Base-by-base conservation (phyloP, 2,329 filamentous ascomycete genomes). In the Talaromyces sp. region DNA sequence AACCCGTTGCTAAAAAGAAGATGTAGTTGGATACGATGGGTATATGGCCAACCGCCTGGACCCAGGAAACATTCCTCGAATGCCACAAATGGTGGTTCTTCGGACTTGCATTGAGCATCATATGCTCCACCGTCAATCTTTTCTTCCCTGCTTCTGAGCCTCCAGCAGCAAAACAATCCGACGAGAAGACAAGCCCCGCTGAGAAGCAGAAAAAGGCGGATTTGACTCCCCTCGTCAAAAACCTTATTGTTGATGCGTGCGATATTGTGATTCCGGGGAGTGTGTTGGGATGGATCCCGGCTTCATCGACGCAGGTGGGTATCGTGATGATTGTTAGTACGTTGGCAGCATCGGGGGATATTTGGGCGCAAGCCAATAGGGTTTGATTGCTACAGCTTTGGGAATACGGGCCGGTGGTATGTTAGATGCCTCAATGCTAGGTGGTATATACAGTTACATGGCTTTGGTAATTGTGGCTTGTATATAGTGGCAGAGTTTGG, bases 41-140 rank as follows among this genome's bases (percentile, higher is more conserved):
- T 0, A 70, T 82, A 1, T 82, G 81, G 43, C 72, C 70, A 1
- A 77, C 77, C 1, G 56, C 73, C 0, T 83, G 79, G 74, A 82
- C 82, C 16, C 69, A 70, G n/a, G 70, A 67, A 31, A 70, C 90
- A 3, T 80, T 85, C 56, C 67, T 83, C 24, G 87, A 92, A 76
- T 85, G 85, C 0, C 86, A 90, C 76, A 83, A 86, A 61, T 88
- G 90, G 75, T 93, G 90, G 90, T 84, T 91, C 68, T 85, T 87
- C 45, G 83, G 84, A 0, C 77, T 92, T 24, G 77, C 77, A 11
- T 83, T 84, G 65, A 85, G 83, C 0, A 76, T 85, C 0, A 48
- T 83, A 2, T 71, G 72, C 0, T 67, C 69, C 13, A 35, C 72
- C 0, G 75, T 61, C 75, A 41, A 48, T 71, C 77, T n/a, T 74